Evolutionary conservation across 495 filamentous ascomycete species (phyloP).

Genomic region (Penicillium robsamsonii): DNA sequence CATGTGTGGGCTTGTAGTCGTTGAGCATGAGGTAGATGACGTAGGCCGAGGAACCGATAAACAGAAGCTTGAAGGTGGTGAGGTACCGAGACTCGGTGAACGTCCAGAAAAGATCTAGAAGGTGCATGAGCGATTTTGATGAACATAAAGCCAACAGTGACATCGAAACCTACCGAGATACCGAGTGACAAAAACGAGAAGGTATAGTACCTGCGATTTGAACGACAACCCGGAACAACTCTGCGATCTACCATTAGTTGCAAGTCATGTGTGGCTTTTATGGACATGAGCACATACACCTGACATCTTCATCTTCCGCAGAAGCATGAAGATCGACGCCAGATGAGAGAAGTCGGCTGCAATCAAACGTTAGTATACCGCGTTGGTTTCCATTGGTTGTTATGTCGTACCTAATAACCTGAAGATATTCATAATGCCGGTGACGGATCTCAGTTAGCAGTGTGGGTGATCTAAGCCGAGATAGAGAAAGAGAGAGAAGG

Average conservation of each 20-base stretch:
- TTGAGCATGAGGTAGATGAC: conserved; percentile 96
- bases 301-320: conserved; percentile 91
- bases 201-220: conserved; percentile 92
- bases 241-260: conserved; percentile 45
- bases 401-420: conserved; percentile 65
- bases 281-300: conserved; percentile 56
- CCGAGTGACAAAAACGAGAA: conserved; percentile 87
- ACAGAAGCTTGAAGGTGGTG: conserved; percentile 91
- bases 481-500: background rate
- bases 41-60: conserved; percentile 85
- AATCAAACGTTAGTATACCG: conserved; percentile 10
- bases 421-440: conserved; percentile 78
- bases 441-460: background rate
- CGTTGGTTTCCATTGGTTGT: background rate
- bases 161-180: conserved; percentile 67
- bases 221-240: conserved; percentile 96
- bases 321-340: conserved; percentile 86
- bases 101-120: conserved; percentile 82
- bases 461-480: background rate
- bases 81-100: conserved; percentile 79
- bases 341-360: conserved; percentile 92
- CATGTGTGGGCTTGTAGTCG: conserved; percentile 93
- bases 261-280: background rate
- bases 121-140: conserved; percentile 7
- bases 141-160: background rate